phyloP scores from a whole-genome alignment of 192 early-diverging fungal genomes.

The Rhizophagus prolifer region DNA sequence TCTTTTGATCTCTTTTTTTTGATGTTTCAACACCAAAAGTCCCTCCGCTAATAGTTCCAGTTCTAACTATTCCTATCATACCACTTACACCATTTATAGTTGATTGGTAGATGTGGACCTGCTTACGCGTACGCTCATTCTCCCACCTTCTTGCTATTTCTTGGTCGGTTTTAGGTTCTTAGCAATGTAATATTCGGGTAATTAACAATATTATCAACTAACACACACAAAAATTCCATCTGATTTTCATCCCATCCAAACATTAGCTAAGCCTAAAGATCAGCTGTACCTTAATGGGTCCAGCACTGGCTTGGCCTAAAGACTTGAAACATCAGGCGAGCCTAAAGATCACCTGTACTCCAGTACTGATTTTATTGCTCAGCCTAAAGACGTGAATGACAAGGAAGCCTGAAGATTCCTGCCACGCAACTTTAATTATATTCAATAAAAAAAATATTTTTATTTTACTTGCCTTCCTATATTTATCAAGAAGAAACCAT shows the following conservation, averaged over 20 bases:
- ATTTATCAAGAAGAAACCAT: not conserved
- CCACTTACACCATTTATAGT: not conserved
- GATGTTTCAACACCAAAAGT: constrained; percentile 3
- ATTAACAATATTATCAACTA: not conserved
- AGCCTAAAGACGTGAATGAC: too few relatives aligned
- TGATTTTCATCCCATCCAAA: constrained; percentile 23
- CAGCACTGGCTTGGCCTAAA: not conserved
- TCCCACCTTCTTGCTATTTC: constrained; percentile 1
- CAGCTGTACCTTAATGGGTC: not conserved
- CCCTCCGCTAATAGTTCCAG: not conserved
- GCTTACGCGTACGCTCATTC: constrained; percentile 2
- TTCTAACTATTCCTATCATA: not conserved
- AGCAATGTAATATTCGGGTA: not conserved
- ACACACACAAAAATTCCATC: not conserved
- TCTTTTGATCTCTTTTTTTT: not conserved
- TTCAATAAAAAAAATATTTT: too few relatives aligned
- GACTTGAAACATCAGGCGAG: not conserved
- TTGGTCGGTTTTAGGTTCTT: not conserved
- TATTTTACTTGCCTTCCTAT: too few relatives aligned
- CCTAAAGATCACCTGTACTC: constrained; percentile 1
- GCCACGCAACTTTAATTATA: too few relatives aligned
- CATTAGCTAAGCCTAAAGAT: constrained; percentile 7
- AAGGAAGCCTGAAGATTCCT: too few relatives aligned
- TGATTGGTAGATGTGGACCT: not conserved
- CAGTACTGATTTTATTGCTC: not conserved